Evolutionary conservation across 2,329 filamentous ascomycete species (phyloP).

Genomic region (Scytalidium lignicola): DNA sequence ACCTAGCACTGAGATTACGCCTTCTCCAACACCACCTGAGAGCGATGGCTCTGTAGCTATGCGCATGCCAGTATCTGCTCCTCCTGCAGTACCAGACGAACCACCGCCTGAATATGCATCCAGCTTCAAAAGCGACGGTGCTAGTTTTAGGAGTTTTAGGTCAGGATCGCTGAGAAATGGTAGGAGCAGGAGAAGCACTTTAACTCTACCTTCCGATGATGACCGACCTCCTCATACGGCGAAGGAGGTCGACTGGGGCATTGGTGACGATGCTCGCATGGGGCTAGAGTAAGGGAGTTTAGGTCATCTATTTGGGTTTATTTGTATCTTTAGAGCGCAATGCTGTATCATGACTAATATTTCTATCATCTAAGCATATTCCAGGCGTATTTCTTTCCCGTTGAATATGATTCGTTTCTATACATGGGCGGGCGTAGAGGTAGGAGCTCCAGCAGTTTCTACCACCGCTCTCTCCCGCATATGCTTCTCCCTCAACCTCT

Average conservation of each 20-base stretch:
- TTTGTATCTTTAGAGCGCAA: background rate
- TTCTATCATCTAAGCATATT: background rate
- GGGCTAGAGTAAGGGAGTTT: constrained; percentile 56
- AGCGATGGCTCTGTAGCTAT: constrained; percentile 20
- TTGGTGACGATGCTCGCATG: constrained; percentile 82
- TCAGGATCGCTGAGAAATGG: constrained; percentile 17
- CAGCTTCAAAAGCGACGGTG: constrained; percentile 12
- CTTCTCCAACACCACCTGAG: constrained; percentile 33
- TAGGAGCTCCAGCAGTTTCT: background rate
- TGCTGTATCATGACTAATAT: background rate
- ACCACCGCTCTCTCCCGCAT: constrained; percentile 42
- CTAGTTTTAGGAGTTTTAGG: constrained; percentile 13
- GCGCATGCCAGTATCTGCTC: constrained; percentile 3
- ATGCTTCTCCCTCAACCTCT: constrained; percentile 76
- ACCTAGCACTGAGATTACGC: constrained; percentile 38
- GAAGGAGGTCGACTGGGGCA: constrained; percentile 64
- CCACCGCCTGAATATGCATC: constrained; percentile 7
- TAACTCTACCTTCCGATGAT: constrained; percentile 24
- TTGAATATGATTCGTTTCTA: background rate
- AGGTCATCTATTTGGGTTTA: background rate
- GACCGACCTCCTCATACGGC: constrained; percentile 47
- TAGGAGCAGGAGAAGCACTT: constrained; percentile 9
- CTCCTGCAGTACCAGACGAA: background rate
- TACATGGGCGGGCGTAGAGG: background rate
- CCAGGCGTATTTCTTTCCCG: background rate